These are phyloP conservation scores for Cyberlindnera mississippiensis DNA, from an alignment of 805 yeast species.

Conservation along the genomic window DNA sequence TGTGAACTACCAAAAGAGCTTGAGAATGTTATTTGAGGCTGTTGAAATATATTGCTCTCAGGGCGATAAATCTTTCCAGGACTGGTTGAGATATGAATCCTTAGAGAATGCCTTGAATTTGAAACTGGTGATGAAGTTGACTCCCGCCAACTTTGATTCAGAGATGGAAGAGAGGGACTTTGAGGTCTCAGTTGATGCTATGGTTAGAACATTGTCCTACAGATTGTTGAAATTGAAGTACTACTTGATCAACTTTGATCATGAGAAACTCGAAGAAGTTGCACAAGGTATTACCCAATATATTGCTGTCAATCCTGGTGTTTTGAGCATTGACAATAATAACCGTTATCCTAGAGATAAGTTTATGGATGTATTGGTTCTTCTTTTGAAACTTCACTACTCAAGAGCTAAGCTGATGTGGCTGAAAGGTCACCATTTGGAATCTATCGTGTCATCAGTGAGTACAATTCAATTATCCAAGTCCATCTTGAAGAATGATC, in stretches of 20 bases:
- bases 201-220: slow-evolving; percentile 8
- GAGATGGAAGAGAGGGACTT: background rate
- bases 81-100: slow-evolving; percentile 15
- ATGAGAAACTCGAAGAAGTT: slow-evolving; percentile 8
- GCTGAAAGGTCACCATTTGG: slow-evolving; percentile 21
- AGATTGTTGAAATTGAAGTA: slow-evolving; percentile 17
- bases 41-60: slow-evolving; percentile 13
- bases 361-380: slow-evolving; percentile 9
- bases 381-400: slow-evolving; percentile 18
- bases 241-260: slow-evolving; percentile 14
- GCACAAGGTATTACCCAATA: slow-evolving; percentile 4
- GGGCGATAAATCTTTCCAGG: slow-evolving; percentile 7
- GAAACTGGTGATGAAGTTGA: slow-evolving; percentile 7
- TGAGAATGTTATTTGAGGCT: slow-evolving; percentile 9
- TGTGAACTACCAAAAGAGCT: slow-evolving; percentile 16
- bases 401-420: slow-evolving; percentile 18
- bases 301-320: background rate
- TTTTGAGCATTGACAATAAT: slow-evolving; percentile 17
- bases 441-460: slow-evolving; percentile 37
- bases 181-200: slow-evolving; percentile 3
- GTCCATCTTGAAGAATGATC: slow-evolving; percentile 45
- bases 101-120: slow-evolving; percentile 15
- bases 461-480: slow-evolving; percentile 48
- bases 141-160: slow-evolving; percentile 6
- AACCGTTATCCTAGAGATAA: slow-evolving; percentile 6